Evolutionary conservation across 345 rosid genomes (phyloP), one percentile per base, ranked within the genome.

Genomic region (Camelina neglecta): DNA sequence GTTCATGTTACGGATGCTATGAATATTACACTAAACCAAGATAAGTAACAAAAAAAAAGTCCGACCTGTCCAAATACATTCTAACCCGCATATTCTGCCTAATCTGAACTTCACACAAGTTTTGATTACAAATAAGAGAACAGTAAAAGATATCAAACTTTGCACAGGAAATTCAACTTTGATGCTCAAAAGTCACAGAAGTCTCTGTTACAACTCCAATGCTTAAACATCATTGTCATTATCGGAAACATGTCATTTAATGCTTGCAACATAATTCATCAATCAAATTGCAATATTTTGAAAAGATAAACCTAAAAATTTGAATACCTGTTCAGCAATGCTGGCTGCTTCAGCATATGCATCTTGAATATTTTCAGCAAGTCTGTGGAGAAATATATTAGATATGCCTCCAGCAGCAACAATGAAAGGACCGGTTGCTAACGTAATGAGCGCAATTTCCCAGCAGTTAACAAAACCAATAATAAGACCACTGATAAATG

Each of bases 371-470:
- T 90, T 95, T 87, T 95, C 99, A 39, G 99, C 97, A 75, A 92
- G 97, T 84, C 97, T 86, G 56, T 95, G 99, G 70, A 95, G 97
- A 84, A 92, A 95, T 82, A 92, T 89, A 84, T 95, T 95, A 60
- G 99, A 95, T 80, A 95, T 85, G n/a, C 99, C 99, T 65, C 99
- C 99, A n/a, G 99, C 99, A 59, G 99, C 99, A 84, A 95, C 93
- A 83, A 95, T 95, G 81, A 95, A 92, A 80, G 99, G 99, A 63
- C 99, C 99, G 24, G 97, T 92, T 68, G 90, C 97, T 79, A 95
- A 84, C 29, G 99, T 90, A 84, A 95, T 86, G 56, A 90, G 88
- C 4, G 97, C 91, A 83, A 95, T 90, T 84, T 95, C 88, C 99
- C 99, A 95, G 84, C 97, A 95, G 85, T 95, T 95, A 82, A 86